Percentiles rank a stretch among this genome's conserved stretches.
Evolutionary conservation across 345 rosid genomes (phyloP).

Genomic region (Draba incana): DNA sequence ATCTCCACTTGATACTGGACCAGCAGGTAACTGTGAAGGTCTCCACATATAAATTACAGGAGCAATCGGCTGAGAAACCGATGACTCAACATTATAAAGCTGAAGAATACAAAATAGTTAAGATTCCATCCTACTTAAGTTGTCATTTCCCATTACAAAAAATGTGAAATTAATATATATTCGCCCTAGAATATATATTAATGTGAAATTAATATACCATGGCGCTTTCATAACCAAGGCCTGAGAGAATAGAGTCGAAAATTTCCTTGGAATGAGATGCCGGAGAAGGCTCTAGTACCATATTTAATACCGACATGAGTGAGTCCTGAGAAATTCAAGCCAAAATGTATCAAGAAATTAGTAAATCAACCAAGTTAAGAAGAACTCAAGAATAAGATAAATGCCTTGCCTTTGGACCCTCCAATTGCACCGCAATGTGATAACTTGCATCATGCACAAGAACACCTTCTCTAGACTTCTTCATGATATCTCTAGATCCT

Average conservation of each 20-base stretch:
- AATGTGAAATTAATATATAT: neutral
- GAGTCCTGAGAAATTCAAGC: constrained; percentile 52
- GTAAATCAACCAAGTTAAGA: neutral
- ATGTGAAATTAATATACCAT: constrained; percentile 49
- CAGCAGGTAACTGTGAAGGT: constrained; percentile 44
- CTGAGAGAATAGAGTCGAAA: constrained; percentile 57
- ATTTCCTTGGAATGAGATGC: constrained; percentile 46
- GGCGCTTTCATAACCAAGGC: constrained; percentile 59
- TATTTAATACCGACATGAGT: constrained; percentile 54
- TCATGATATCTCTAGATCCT: constrained; percentile 85
- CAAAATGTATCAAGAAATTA: constrained; percentile 17
- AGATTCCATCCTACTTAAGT: neutral
- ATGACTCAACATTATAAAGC: constrained; percentile 73
- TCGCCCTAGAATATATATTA: too few species aligned
- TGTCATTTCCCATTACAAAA: neutral
- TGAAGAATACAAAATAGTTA: constrained; percentile 37
- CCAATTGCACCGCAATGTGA: constrained; percentile 62
- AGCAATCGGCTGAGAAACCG: constrained; percentile 56
- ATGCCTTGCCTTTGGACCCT: constrained; percentile 73
- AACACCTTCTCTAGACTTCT: constrained; percentile 64
- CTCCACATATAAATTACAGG: constrained; percentile 84
- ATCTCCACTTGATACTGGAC: constrained; percentile 21
- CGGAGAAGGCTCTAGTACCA: constrained; percentile 64
- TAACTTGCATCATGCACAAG: constrained; percentile 85
- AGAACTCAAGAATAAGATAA: constrained; percentile 28